These are phyloP conservation scores for Penicillium palitans DNA, from an alignment of 2,329 filamentous ascomycete genomes.

Conservation along the genomic window DNA sequence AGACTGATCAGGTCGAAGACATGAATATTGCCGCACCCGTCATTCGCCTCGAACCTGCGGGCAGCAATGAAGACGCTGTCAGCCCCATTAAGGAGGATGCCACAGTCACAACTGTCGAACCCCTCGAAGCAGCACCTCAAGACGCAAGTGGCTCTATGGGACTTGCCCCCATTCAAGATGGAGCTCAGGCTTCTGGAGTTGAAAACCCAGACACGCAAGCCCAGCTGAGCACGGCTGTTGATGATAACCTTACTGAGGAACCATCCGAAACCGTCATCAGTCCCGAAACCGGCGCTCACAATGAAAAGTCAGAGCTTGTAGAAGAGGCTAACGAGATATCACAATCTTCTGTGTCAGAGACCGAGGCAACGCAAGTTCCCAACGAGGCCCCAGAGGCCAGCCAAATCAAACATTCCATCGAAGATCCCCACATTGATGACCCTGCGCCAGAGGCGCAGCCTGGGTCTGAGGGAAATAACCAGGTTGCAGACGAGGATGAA, in stretches of 20 bases:
- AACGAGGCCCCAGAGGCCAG: slow-evolving; percentile 20
- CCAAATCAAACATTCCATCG: slow-evolving; percentile 10
- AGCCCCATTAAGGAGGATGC: slow-evolving; percentile 7
- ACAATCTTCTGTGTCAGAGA: not conserved
- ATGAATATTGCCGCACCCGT: slow-evolving; percentile 33
- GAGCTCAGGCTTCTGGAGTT: not conserved
- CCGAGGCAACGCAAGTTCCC: slow-evolving; percentile 8
- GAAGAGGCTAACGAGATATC: slow-evolving; percentile 27
- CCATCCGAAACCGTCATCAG: not conserved
- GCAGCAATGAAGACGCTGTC: slow-evolving; percentile 7
- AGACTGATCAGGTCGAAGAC: slow-evolving; percentile 41
- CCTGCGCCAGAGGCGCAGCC: slow-evolving; percentile 10
- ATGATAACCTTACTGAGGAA: slow-evolving; percentile 5
- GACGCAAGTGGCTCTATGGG: not conserved
- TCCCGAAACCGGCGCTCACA: not conserved
- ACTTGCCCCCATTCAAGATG: not conserved
- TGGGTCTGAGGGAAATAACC: slow-evolving; percentile 10
- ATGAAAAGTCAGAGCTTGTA: slow-evolving; percentile 7
- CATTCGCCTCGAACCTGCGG: slow-evolving; percentile 17
- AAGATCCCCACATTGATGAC: slow-evolving; percentile 11
- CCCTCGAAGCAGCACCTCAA: slow-evolving; percentile 8
- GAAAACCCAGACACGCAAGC: not conserved
- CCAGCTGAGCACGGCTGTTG: not conserved
- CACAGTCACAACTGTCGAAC: slow-evolving; percentile 8
- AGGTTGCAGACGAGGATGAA: slow-evolving; percentile 6